Conservation (phyloP, 257 asterid species). For the Eustoma russellianum region DNA sequence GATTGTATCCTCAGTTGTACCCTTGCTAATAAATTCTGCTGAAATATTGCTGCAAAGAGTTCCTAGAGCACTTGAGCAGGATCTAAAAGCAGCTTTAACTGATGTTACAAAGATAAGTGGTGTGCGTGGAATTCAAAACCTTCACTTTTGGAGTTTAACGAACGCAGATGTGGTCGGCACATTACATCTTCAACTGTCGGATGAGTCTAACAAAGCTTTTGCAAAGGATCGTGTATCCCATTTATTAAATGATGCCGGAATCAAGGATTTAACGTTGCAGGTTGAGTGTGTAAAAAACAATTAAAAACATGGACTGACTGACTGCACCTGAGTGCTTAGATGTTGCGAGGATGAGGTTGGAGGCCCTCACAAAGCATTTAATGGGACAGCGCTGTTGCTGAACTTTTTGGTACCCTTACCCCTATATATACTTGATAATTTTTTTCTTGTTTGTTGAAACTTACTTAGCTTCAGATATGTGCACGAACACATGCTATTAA, state of each 20-base stretch:
- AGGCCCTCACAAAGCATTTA: background rate
- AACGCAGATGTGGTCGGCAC: constrained; percentile 79
- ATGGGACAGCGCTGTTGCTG: constrained; percentile 1
- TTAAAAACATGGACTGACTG: constrained; percentile 1
- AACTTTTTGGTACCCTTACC: background rate
- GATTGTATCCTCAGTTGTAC: constrained; percentile 74
- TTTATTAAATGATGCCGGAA: constrained; percentile 55
- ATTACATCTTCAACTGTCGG: constrained; percentile 66
- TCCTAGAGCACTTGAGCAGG: constrained; percentile 66
- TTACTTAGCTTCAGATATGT: background rate
- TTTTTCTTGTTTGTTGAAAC: background rate
- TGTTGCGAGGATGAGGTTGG: background rate
- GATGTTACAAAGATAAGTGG: constrained; percentile 55
- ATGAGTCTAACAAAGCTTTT: constrained; percentile 39
- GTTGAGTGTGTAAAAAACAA: constrained; percentile 41
- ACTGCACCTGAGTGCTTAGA: background rate
- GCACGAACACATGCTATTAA: background rate
- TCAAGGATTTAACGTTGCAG: constrained; percentile 76
- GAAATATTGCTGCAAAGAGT: constrained; percentile 86
- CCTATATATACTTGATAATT: background rate
- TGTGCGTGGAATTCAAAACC: constrained; percentile 54
- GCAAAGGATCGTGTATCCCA: constrained; percentile 37
- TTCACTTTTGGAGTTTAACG: constrained; percentile 85
- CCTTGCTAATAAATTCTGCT: constrained; percentile 85
- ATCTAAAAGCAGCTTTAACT: constrained; percentile 46